Percentiles rank a stretch among this genome's conserved stretches.
Evolutionary conservation across 1,284 basidiomycete species (phyloP).

Genomic region (Rhodotorula sp.): DNA sequence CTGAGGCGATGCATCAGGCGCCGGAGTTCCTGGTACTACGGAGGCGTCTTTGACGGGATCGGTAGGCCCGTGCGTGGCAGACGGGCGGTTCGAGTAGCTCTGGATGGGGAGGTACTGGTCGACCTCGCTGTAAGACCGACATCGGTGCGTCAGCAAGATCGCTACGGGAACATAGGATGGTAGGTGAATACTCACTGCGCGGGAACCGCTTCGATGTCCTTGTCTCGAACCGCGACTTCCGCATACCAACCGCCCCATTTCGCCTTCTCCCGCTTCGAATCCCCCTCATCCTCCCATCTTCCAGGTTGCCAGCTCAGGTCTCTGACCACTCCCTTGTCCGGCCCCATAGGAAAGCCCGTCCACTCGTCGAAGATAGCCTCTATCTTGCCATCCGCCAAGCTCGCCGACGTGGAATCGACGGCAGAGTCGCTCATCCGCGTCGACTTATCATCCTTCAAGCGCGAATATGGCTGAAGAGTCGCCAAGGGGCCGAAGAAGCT

Average conservation of each 20-base stretch:
- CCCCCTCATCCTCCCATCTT: constrained; percentile 55
- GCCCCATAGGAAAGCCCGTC: constrained; percentile 48
- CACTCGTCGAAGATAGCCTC: constrained; percentile 1
- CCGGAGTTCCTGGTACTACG: neutral
- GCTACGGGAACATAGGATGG: neutral
- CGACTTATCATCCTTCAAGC: neutral
- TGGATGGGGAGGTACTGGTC: neutral
- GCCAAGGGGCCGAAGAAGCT: constrained; percentile 1
- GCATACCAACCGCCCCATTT: constrained; percentile 8
- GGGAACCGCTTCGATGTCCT: neutral
- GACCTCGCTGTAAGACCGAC: neutral
- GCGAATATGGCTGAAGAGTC: neutral
- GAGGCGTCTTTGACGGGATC: neutral
- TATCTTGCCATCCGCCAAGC: neutral
- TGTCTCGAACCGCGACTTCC: neutral
- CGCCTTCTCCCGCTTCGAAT: constrained; percentile 6
- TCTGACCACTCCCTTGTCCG: constrained; percentile 65
- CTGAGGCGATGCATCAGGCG: neutral
- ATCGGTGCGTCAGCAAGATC: neutral
- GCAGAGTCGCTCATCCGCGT: neutral
- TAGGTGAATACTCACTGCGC: neutral
- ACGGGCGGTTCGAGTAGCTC: neutral
- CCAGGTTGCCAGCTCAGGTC: constrained; percentile 72
- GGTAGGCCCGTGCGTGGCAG: neutral
- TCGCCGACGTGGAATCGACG: neutral